These are phyloP conservation scores for Cavenderia fasciculata DNA, from an alignment of 78 protist genomes.

Conservation along the genomic window DNA sequence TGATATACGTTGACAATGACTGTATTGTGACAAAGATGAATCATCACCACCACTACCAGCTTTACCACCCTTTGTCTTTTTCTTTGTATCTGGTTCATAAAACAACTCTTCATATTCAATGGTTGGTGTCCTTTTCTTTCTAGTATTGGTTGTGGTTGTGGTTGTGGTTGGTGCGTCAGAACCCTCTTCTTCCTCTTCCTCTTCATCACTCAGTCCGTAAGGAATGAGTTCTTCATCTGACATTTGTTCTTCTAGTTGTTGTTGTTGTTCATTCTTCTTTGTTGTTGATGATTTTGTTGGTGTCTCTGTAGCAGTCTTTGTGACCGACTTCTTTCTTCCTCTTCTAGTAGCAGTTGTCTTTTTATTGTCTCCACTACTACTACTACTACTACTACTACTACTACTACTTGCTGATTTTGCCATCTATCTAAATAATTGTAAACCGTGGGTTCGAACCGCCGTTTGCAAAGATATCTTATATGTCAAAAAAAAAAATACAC, in stretches of 20 bases:
- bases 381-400: too few species aligned
- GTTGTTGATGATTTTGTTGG: neutral
- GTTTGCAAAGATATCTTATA: too few species aligned
- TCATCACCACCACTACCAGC: neutral
- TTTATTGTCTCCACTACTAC: too few species aligned
- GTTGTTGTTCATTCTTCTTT: neutral
- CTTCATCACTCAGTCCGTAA: neutral
- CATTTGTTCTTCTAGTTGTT: neutral
- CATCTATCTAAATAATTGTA: too few species aligned
- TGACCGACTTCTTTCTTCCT: neutral
- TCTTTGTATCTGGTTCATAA: constrained; percentile 7
- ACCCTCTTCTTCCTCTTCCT: neutral
- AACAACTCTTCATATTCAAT: constrained; percentile 17
- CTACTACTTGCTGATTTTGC: too few species aligned
- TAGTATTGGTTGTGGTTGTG: neutral
- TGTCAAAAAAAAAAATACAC: too few species aligned
- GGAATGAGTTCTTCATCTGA: neutral
- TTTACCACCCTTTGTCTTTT: neutral
- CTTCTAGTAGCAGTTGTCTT: neutral
- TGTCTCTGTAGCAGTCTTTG: neutral
- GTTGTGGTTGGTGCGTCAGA: neutral
- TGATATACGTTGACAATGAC: neutral
- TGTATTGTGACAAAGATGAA: too few species aligned
- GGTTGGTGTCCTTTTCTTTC: neutral
- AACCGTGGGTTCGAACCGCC: too few species aligned